Percentiles rank a stretch among this genome's conserved stretches.
phyloP scores from a whole-genome alignment of 208 protist genomes.

The Trichomonas tenax region DNA sequence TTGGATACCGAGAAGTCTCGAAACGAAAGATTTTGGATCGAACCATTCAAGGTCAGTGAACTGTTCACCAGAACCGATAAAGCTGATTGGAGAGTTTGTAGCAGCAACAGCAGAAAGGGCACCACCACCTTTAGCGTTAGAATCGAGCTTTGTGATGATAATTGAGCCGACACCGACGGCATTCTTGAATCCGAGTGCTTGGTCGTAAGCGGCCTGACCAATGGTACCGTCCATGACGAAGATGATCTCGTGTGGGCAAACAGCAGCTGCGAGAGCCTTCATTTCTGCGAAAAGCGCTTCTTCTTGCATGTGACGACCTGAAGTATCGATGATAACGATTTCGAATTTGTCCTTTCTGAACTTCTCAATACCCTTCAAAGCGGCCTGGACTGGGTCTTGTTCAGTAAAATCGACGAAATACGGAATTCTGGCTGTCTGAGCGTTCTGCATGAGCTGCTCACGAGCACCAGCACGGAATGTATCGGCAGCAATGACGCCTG shows the following conservation, averaged over 20 bases:
- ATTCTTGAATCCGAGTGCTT: conserved; percentile 51
- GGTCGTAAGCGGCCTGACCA: conserved; percentile 78
- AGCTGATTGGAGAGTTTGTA: conserved; percentile 86
- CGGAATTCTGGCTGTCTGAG: conserved; percentile 85
- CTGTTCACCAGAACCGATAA: conserved; percentile 90
- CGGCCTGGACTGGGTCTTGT: conserved; percentile 81
- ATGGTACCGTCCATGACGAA: conserved; percentile 92
- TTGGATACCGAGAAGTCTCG: conserved; percentile 64
- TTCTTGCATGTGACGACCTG: conserved; percentile 93
- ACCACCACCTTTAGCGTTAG: conserved; percentile 93
- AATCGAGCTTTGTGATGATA: conserved; percentile 97
- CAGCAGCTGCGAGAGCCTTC: conserved; percentile 55
- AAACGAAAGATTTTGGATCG: conserved; percentile 48
- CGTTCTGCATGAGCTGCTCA: conserved; percentile 73
- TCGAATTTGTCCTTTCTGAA: conserved; percentile 59
- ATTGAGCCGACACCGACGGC: conserved; percentile 78
- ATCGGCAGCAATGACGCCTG: conserved; percentile 88
- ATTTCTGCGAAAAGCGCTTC: conserved; percentile 92
- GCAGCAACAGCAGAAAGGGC: conserved; percentile 67
- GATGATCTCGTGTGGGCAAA: conserved; percentile 76
- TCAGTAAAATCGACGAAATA: conserved; percentile 83
- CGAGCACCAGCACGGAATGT: conserved; percentile 75
- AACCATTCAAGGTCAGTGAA: conserved; percentile 82
- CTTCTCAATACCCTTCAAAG: conserved; percentile 49
- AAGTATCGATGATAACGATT: conserved; percentile 97